Evolutionary conservation across 192 early-diverging fungal genomes (phyloP).

Genomic region (Podochytrium sp.): DNA sequence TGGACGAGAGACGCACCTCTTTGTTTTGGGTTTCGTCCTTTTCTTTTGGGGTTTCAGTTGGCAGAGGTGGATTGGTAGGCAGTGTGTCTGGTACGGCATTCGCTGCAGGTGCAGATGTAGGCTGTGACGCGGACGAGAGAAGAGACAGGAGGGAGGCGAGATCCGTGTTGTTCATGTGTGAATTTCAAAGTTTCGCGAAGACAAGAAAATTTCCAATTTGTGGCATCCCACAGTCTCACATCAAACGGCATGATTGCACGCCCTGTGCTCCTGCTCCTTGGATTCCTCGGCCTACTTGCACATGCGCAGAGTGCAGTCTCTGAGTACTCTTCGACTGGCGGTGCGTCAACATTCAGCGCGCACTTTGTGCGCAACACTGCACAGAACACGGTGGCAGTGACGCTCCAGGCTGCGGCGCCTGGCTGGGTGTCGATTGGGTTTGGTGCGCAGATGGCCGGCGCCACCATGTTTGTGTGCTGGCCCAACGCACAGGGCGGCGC

Average conservation of each 20-base stretch:
- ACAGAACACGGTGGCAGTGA: background rate
- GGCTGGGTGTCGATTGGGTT: conserved; percentile 21
- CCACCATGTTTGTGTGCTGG: conserved; percentile 38
- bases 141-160: background rate
- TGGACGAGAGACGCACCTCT: no score
- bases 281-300: no score
- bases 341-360: no score
- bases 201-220: no score
- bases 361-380: background rate
- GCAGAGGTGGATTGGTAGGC: background rate
- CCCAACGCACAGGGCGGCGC: conserved; percentile 3
- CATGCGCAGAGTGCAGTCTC: no score
- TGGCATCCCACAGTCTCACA: no score
- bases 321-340: no score
- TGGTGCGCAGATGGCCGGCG: conserved; percentile 12
- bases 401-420: conserved; percentile 3
- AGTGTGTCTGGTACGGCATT: background rate
- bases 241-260: no score
- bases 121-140: background rate
- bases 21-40: no score
- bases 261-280: no score
- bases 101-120: background rate
- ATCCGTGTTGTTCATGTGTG: no score
- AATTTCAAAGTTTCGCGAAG: no score
- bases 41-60: background rate